These are phyloP conservation scores for Scheffersomyces stambukii DNA, from an alignment of 1,139 yeast species.

Conservation along the genomic window DNA sequence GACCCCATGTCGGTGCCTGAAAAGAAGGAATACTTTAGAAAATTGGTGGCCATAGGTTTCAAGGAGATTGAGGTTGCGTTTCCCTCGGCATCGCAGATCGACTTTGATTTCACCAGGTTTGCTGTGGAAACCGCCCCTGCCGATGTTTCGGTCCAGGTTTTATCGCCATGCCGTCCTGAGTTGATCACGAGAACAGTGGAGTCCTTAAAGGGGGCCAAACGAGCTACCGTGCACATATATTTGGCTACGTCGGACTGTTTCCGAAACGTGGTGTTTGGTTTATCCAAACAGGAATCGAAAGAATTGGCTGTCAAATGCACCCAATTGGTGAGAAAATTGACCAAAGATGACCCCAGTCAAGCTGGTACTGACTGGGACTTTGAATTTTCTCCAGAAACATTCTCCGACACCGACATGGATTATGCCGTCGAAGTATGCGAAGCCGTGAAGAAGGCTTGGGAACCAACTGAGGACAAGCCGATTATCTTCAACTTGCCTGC, in stretches of 20 bases:
- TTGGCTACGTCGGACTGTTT: conserved; percentile 89
- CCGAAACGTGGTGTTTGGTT: conserved; percentile 86
- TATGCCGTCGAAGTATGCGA: conserved; percentile 85
- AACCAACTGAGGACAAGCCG: conserved; percentile 74
- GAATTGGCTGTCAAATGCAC: conserved; percentile 82
- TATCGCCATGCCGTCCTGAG: conserved; percentile 90
- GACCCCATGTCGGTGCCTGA: conserved; percentile 94
- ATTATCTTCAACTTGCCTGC: conserved; percentile 96
- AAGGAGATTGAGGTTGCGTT: conserved; percentile 96
- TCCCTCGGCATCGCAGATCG: conserved; percentile 94
- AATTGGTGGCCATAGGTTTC: conserved; percentile 85
- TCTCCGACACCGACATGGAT: conserved; percentile 83
- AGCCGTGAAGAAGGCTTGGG: conserved; percentile 95
- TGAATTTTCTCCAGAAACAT: conserved; percentile 94
- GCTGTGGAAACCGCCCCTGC: conserved; percentile 92
- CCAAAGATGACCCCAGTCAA: conserved; percentile 81
- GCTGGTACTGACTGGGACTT: conserved; percentile 78
- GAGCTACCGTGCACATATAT: conserved; percentile 86
- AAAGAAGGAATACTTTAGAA: conserved; percentile 82
- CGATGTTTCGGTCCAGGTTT: conserved; percentile 88
- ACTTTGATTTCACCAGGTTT: conserved; percentile 90
- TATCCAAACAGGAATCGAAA: conserved; percentile 75
- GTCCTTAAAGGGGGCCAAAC: conserved; percentile 81
- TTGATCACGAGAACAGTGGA: conserved; percentile 87
- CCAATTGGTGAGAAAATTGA: conserved; percentile 70